phyloP scores from a whole-genome alignment of 495 filamentous ascomycete genomes.

The Penicillium crystallinum region DNA sequence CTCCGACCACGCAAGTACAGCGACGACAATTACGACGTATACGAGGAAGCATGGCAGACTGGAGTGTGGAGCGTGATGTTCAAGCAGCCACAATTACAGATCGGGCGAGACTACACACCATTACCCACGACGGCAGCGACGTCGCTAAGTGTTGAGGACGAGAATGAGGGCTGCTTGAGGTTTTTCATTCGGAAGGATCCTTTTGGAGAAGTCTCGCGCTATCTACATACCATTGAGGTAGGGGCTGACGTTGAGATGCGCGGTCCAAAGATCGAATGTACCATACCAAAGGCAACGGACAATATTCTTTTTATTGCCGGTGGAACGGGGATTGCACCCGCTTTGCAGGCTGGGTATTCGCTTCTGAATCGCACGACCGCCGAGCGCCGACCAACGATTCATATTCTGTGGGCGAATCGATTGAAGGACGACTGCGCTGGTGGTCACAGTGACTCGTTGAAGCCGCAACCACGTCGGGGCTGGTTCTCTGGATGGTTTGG shows the following conservation, averaged over 20 bases:
- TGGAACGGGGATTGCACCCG: constrained; percentile 90
- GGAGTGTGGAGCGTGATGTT: constrained; percentile 85
- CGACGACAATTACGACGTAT: constrained; percentile 37
- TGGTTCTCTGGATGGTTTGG: constrained; percentile 33
- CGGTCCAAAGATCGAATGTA: constrained; percentile 69
- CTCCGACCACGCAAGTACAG: constrained; percentile 46
- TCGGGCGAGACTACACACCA: constrained; percentile 84
- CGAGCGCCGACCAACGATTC: constrained; percentile 36
- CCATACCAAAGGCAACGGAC: constrained; percentile 47
- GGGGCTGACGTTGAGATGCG: constrained; percentile 66
- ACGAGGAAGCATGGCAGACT: constrained; percentile 48
- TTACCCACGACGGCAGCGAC: constrained; percentile 50
- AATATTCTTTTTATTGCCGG: constrained; percentile 81
- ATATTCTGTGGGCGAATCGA: constrained; percentile 67
- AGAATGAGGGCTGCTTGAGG: constrained; percentile 40
- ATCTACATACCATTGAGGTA: constrained; percentile 57
- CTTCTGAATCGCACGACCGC: constrained; percentile 39
- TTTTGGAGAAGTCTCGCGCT: constrained; percentile 60
- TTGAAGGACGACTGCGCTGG: constrained; percentile 54
- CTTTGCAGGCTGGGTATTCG: constrained; percentile 68
- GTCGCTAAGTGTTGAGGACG: constrained; percentile 24
- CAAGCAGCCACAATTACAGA: constrained; percentile 89
- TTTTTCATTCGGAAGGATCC: constrained; percentile 52
- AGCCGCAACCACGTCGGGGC: constrained; percentile 14
- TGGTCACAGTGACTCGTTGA: constrained; percentile 28